Evolutionary conservation across 352 stramenopile genomes (phyloP).

Genomic region (Phytophthora pinifolia): DNA sequence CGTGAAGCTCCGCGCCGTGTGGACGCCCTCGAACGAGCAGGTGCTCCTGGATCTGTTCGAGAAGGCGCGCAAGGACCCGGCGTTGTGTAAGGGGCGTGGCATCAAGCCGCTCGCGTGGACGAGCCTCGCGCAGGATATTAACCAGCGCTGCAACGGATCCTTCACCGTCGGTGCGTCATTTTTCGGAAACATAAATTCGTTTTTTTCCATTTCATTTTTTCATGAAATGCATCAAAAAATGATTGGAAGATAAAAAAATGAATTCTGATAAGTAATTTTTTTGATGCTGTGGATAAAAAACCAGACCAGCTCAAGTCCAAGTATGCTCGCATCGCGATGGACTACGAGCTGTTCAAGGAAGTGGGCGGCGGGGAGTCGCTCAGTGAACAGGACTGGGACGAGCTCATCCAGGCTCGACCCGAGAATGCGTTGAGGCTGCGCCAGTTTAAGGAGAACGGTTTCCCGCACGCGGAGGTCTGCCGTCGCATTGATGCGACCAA

Average conservation of each 20-base stretch:
- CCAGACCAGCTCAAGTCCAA: conserved; percentile 44
- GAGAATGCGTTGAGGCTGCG: conserved; percentile 27
- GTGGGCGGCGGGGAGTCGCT: conserved; percentile 11
- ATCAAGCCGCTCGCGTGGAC: conserved; percentile 23
- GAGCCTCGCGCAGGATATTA: conserved; percentile 28
- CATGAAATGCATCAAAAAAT: too few relatives aligned
- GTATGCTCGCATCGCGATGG: conserved; percentile 32
- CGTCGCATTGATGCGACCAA: conserved; percentile 24
- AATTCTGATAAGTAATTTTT: conserved; percentile 1
- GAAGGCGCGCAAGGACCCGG: conserved; percentile 30
- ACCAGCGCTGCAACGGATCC: conserved; percentile 22
- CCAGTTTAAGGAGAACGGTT: conserved; percentile 34
- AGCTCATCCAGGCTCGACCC: conserved; percentile 17
- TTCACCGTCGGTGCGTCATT: conserved; percentile 30
- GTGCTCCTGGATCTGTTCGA: conserved; percentile 37
- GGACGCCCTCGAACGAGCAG: conserved; percentile 23
- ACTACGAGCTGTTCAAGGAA: conserved; percentile 36
- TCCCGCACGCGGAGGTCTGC: conserved; percentile 27
- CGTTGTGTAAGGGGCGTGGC: conserved; percentile 19
- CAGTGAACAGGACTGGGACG: conserved; percentile 23
- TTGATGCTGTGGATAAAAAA: conserved; percentile 1
- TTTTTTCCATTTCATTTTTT: too few relatives aligned
- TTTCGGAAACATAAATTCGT: not conserved
- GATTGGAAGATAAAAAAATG: not conserved
- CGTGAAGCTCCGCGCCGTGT: conserved; percentile 25